Percentiles rank a stretch among this genome's conserved stretches.
These are phyloP conservation scores for Russula sp. DNA, from an alignment of 768 basidiomycete genomes.

Conservation along the genomic window DNA sequence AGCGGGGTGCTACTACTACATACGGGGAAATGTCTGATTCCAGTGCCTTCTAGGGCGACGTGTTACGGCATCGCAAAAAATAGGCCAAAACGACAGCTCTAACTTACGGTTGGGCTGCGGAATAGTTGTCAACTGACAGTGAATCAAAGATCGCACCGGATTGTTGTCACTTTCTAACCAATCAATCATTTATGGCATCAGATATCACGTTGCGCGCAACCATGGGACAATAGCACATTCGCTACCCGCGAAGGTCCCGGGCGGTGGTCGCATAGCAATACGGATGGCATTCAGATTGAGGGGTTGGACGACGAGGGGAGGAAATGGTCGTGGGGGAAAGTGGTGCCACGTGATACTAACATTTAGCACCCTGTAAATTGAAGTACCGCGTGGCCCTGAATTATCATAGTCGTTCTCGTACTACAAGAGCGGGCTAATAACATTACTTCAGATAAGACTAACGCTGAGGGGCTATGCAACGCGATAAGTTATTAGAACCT, in stretches of 20 bases:
- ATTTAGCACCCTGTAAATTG: not conserved
- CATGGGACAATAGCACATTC: not conserved
- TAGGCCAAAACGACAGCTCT: not conserved
- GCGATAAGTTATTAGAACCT: not conserved
- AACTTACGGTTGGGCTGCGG: not conserved
- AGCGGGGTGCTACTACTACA: not conserved
- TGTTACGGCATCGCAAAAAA: conserved; percentile 13
- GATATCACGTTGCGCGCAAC: conserved; percentile 15
- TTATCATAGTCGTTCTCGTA: not conserved
- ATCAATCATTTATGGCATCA: conserved; percentile 6
- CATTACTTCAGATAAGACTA: not conserved
- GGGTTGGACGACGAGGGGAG: not conserved
- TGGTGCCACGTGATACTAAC: conserved; percentile 7
- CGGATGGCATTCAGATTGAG: conserved; percentile 18
- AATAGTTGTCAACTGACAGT: conserved; percentile 1
- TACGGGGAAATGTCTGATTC: conserved; percentile 4
- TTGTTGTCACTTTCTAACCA: conserved; percentile 10
- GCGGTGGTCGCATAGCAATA: conserved; percentile 24
- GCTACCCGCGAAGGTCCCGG: conserved; percentile 2
- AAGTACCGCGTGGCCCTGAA: conserved; percentile 2
- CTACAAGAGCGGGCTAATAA: not conserved
- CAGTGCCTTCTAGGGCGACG: not conserved
- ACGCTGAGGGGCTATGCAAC: not conserved
- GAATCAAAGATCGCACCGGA: conserved; percentile 11
- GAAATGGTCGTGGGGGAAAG: not conserved